These are phyloP conservation scores for Trametes sanguinea DNA, from an alignment of 768 basidiomycete species.

Conservation along the genomic window DNA sequence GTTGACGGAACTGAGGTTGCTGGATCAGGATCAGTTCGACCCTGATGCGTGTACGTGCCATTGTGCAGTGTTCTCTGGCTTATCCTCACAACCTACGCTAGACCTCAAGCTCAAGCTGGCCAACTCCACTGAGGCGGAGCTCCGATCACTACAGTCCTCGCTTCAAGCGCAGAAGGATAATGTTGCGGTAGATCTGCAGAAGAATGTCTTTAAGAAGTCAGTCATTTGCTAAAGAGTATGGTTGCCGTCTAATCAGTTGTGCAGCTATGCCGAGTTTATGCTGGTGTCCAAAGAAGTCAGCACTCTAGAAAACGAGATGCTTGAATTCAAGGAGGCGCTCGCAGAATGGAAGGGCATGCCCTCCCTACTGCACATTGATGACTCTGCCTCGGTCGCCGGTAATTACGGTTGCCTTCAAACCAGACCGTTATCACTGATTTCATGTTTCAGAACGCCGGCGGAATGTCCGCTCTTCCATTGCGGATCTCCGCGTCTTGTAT, in stretches of 20 bases:
- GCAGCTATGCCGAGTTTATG: slow-evolving; percentile 95
- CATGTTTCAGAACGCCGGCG: slow-evolving; percentile 49
- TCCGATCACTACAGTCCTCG: slow-evolving; percentile 75
- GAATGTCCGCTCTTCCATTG: slow-evolving; percentile 86
- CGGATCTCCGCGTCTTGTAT: slow-evolving; percentile 91
- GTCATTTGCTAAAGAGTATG: slow-evolving; percentile 17
- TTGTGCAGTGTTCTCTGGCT: neutral
- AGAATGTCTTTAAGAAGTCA: slow-evolving; percentile 93
- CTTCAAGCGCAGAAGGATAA: slow-evolving; percentile 69
- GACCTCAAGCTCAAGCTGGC: slow-evolving; percentile 83
- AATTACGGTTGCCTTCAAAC: slow-evolving; percentile 22
- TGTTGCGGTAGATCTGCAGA: slow-evolving; percentile 79
- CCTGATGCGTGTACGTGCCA: slow-evolving; percentile 78
- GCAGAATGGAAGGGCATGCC: slow-evolving; percentile 98
- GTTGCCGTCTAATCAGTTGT: neutral
- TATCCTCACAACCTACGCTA: slow-evolving; percentile 29
- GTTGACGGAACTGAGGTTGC: slow-evolving; percentile 54
- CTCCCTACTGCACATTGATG: slow-evolving; percentile 89
- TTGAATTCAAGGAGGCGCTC: slow-evolving; percentile 91
- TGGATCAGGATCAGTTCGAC: slow-evolving; percentile 84
- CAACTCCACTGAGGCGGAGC: slow-evolving; percentile 85
- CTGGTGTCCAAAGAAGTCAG: slow-evolving; percentile 96
- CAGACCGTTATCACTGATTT: neutral
- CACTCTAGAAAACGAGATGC: slow-evolving; percentile 94
- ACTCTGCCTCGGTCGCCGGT: slow-evolving; percentile 66